Conservation (phyloP, 495 filamentous ascomycete genomes). For the Collariella sp. region DNA sequence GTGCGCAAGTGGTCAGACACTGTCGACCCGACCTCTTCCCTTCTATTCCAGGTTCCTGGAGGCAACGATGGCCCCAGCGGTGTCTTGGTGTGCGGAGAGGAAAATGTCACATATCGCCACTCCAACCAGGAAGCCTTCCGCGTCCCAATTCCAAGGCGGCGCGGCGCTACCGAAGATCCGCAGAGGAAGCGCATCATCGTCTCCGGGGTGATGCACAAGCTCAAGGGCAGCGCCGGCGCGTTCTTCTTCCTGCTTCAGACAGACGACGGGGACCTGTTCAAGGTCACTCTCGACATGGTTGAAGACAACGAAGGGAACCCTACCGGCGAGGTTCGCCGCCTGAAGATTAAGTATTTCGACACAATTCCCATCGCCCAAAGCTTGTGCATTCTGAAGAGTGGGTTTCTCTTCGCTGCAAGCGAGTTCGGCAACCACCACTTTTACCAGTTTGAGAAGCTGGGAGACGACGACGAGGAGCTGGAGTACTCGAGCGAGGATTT, state of each 20-base stretch:
- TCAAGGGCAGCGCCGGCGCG: conserved; percentile 67
- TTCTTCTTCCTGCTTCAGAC: conserved; percentile 97
- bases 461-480: conserved; percentile 86
- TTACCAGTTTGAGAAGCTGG: conserved; percentile 95
- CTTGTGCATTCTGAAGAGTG: conserved; percentile 88
- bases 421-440: conserved; percentile 91
- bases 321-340: conserved; percentile 66
- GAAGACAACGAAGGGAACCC: conserved; percentile 70
- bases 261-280: conserved; percentile 96
- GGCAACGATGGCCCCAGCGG: conserved; percentile 90
- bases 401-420: conserved; percentile 87
- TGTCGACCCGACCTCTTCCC: conserved; percentile 80
- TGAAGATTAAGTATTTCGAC: conserved; percentile 98
- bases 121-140: conserved; percentile 84
- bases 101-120: conserved; percentile 89
- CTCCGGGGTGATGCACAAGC: conserved; percentile 91
- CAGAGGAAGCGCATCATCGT: conserved; percentile 79
- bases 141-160: conserved; percentile 78
- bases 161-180: conserved; percentile 83
- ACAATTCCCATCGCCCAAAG: conserved; percentile 82
- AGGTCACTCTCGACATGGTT: conserved; percentile 84
- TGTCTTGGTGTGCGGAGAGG: conserved; percentile 88
- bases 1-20: conserved; percentile 91
- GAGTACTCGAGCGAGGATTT: conserved; percentile 79
- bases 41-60: conserved; percentile 93